Evolutionary conservation across 371 early-diverging fungal species (phyloP).

Genomic region (Mycotypha africana): DNA sequence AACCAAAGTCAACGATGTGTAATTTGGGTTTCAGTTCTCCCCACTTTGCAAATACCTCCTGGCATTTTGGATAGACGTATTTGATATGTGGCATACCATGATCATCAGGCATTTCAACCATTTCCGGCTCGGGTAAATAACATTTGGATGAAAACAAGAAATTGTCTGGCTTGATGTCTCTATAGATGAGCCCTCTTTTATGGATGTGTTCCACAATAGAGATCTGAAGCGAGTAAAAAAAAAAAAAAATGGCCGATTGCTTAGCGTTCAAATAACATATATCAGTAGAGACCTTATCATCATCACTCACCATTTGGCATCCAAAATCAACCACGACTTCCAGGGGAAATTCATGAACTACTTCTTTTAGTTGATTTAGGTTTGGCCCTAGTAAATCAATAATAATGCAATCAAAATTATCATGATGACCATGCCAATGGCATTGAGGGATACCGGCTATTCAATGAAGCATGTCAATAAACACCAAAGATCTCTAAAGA

Average conservation of each 20-base stretch:
- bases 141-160: slow-evolving; percentile 66
- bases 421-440: slow-evolving; percentile 92
- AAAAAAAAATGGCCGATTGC: slow-evolving; percentile 1
- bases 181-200: slow-evolving; percentile 73
- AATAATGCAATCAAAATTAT: slow-evolving; percentile 82
- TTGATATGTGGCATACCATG: slow-evolving; percentile 11
- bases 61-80: slow-evolving; percentile 18
- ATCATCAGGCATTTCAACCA: slow-evolving; percentile 15
- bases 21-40: slow-evolving; percentile 17
- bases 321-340: slow-evolving; percentile 44
- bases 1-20: slow-evolving; percentile 53
- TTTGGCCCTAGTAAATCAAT: slow-evolving; percentile 96
- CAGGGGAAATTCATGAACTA: slow-evolving; percentile 30
- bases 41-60: slow-evolving; percentile 25
- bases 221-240: too few species aligned
- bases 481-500: too few species aligned
- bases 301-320: slow-evolving; percentile 39
- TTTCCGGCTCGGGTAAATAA: slow-evolving; percentile 25
- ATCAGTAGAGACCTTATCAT: neutral
- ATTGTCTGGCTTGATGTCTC: slow-evolving; percentile 96
- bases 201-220: slow-evolving; percentile 97
- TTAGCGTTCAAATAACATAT: too few species aligned
- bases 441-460: slow-evolving; percentile 76
- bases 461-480: neutral
- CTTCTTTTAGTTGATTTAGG: slow-evolving; percentile 78